Percentiles rank a stretch among this genome's conserved stretches.
These are phyloP conservation scores for Diaporthe destruens DNA, from an alignment of 2,329 filamentous ascomycete genomes.

Conservation along the genomic window DNA sequence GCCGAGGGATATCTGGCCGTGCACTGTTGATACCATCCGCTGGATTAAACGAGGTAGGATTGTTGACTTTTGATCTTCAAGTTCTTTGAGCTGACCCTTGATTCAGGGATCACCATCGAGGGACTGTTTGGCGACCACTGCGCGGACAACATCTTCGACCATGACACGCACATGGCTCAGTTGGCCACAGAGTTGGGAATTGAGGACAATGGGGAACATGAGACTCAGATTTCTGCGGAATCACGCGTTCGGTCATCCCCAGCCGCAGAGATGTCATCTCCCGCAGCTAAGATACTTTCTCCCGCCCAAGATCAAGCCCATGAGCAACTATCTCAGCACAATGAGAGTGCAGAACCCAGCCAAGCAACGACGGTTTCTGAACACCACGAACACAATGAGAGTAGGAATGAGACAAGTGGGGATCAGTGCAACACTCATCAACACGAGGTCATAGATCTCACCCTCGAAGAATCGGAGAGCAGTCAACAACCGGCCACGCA, in stretches of 20 bases:
- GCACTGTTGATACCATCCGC: constrained; percentile 73
- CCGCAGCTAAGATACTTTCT: neutral
- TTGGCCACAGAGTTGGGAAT: constrained; percentile 36
- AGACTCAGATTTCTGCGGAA: constrained; percentile 32
- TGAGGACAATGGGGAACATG: neutral
- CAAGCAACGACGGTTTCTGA: neutral
- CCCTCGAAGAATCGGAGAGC: constrained; percentile 10
- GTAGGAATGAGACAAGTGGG: no score
- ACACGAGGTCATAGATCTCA: constrained; percentile 35
- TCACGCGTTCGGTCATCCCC: constrained; percentile 18
- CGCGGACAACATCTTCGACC: constrained; percentile 68
- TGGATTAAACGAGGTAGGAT: constrained; percentile 70
- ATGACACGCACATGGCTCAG: constrained; percentile 72
- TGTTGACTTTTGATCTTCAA: neutral
- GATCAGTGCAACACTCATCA: neutral
- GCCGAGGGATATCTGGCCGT: constrained; percentile 85
- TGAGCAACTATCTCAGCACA: neutral
- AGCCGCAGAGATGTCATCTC: constrained; percentile 3
- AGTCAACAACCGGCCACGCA: neutral
- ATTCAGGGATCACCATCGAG: constrained; percentile 69
- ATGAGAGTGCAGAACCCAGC: neutral
- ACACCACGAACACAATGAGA: neutral
- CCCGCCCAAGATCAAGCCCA: neutral
- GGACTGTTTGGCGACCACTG: constrained; percentile 80
- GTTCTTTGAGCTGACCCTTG: neutral